Base-by-base conservation (phyloP, 345 rosid species). In the Salix koriyanagi region DNA sequence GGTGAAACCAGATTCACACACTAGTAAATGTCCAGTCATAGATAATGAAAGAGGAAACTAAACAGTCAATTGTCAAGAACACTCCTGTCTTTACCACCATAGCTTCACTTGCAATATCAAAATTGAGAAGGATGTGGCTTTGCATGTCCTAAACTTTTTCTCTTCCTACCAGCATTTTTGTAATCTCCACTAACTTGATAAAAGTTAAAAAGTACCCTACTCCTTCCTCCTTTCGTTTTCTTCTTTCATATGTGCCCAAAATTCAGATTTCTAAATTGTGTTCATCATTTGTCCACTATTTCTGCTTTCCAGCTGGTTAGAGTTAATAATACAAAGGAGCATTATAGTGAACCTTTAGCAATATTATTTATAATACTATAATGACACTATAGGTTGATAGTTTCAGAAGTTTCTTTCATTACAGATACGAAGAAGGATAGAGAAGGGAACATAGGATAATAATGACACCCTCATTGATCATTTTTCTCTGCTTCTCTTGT, bases 321-420 rank as follows among this genome's bases (percentile, higher is more conserved):
- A 71, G 69, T 26, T 37, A 37, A 73, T 34, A n/a, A 69, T 34
- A 21, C 50, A 69, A 42, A 61, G 74, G 74, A 76, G 52, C 30
- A 78, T 8, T 18, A 64, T 56, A 67, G 66, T 54, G 44, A 64
- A 28, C 76, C 19, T 64, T 37, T 36, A 44, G 67, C 62, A 75
- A 52, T 14, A 32, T 72, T 52, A 46, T 52, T 80, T 64, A 44
- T 10, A 74, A 23, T 18, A 5, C 34, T 41, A 67, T 66, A 56
- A 62, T 36, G 42, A 72, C 64, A 44, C 50, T 34, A 36, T 37
- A 68, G 15, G 14, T 46, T 9, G 39, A 73, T 32, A 23, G 13
- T 28, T 58, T 69, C 62, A 58, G 75, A 41, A 71, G 74, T 73
- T 79, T 44, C 77, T 73, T 67, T 32, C 28, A 23, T 41, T 12